A percentile compares a stretch with the other conserved stretches of the same genome.
Conservation (phyloP, 176 grass and related monocot genomes). For the Hordeum marinum region DNA sequence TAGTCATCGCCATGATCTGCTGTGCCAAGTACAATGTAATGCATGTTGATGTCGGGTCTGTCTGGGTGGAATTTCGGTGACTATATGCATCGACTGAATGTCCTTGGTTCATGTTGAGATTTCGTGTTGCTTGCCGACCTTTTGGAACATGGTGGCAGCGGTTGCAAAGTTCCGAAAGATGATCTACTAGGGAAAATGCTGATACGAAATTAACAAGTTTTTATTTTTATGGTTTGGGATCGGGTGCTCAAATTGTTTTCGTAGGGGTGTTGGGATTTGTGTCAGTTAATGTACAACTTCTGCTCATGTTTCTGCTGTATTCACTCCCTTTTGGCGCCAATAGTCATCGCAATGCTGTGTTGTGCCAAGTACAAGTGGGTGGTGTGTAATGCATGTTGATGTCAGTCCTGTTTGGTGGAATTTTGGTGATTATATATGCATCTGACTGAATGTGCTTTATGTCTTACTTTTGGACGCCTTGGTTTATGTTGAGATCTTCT, state of each 20-base stretch:
- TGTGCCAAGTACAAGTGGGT: neutral
- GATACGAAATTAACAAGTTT: too few relatives aligned
- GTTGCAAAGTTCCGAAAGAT: too few relatives aligned
- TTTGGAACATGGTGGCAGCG: too few relatives aligned
- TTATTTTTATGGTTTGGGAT: too few relatives aligned
- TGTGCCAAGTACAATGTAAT: neutral
- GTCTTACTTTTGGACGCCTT: neutral
- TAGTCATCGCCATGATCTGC: neutral
- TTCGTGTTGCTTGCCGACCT: too few relatives aligned
- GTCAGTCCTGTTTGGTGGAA: neutral
- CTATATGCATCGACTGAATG: neutral
- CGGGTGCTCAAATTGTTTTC: too few relatives aligned
- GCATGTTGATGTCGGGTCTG: neutral
- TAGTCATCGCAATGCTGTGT: neutral
- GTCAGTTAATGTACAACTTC: neutral
- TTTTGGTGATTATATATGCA: neutral
- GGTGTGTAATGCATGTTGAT: neutral
- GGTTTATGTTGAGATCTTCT: neutral
- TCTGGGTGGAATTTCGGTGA: neutral
- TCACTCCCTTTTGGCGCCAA: neutral
- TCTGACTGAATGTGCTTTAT: neutral
- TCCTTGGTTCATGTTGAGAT: too few relatives aligned
- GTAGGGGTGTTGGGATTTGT: too few relatives aligned
- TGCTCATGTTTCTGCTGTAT: neutral
- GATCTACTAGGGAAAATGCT: too few relatives aligned